Evolutionary conservation across 768 basidiomycete species (phyloP), one percentile per base, ranked within the genome.

Genomic region (Psilocybe tampanensis): DNA sequence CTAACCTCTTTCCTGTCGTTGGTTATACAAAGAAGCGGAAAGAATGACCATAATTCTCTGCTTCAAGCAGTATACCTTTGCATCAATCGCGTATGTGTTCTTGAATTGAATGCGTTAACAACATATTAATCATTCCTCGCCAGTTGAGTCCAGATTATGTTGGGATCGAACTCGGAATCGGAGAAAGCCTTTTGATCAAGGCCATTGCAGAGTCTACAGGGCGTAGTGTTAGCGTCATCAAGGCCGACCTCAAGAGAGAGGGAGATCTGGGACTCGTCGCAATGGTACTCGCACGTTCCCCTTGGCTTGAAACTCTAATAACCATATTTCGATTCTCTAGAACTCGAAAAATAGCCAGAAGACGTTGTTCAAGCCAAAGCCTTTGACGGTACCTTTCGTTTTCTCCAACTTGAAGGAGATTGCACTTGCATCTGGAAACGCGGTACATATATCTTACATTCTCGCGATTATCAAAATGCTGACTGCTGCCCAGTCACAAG

Each of bases 211-310:
- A 97, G 69, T 94, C 94, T 3, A 96, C 95, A 0, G 97, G 96
- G n/a, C 83, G 97, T 55, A 94, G 87, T 61, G 70, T 85, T 36
- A 79, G 85, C 2, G 80, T 88, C 43, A 85, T 99, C 66, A 98
- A 98, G 68, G 84, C 88, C 5, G 96, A 98, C 65, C 79, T 98
- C 60, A 94, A 95, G 81, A 92, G 86, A 68, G 94, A 95, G 67
- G 97, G 97, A 34, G 97, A 99, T 68, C 77, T 99, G 7, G 97
- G 97, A 8, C 78, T 95, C 24, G 96, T 99, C 1, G 97, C 97
- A n/a, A 94, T 90, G 91, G 95, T 88, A 54, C 63, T 82, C 60
- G 15, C 56, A 17, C 54, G 18, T 19, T 52, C 44, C 22, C 18
- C 32, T 44, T 47, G 13, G 44, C 13, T 26, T 19, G 24, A 0